Conservation (phyloP, 352 stramenopile genomes). For the Thalassiosira livingstoniorum region DNA sequence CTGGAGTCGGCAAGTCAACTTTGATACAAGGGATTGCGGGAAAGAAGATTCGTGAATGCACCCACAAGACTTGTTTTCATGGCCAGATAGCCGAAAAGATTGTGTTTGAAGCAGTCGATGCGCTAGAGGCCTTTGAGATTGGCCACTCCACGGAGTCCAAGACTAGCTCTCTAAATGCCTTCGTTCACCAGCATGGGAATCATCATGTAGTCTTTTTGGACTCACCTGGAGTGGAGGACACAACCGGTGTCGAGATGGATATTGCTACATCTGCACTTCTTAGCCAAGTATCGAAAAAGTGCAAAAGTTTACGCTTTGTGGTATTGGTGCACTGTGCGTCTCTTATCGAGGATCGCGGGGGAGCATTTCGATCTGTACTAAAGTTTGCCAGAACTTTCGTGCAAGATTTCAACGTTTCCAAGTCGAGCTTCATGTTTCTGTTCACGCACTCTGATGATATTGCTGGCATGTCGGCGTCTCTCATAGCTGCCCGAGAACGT, state of each 20-base stretch:
- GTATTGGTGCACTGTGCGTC: conserved; percentile 69
- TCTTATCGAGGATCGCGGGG: conserved; percentile 48
- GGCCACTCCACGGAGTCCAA: conserved; percentile 70
- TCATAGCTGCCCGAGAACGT: conserved; percentile 31
- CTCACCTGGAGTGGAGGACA: conserved; percentile 72
- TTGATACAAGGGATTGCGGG: conserved; percentile 74
- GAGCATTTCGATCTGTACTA: conserved; percentile 62
- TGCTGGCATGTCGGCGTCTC: conserved; percentile 44
- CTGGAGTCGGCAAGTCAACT: conserved; percentile 65
- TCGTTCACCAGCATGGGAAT: conserved; percentile 9
- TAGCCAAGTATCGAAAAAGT: conserved; percentile 66
- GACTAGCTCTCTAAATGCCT: conserved; percentile 63
- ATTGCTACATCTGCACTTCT: conserved; percentile 73
- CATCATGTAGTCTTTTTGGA: conserved; percentile 68
- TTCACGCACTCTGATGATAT: conserved; percentile 72
- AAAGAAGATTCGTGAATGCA: conserved; percentile 45
- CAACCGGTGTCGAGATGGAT: conserved; percentile 67
- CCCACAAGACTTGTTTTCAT: conserved; percentile 41
- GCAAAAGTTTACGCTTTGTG: conserved; percentile 68
- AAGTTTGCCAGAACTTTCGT: conserved; percentile 69
- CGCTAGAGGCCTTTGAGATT: conserved; percentile 69
- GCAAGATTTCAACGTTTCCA: conserved; percentile 62
- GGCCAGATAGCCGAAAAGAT: conserved; percentile 54
- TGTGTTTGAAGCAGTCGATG: conserved; percentile 69
- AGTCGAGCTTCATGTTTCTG: conserved; percentile 65